phyloP scores from a whole-genome alignment of 202 grass and related monocot species.

The Cymbopogon flexuosus region DNA sequence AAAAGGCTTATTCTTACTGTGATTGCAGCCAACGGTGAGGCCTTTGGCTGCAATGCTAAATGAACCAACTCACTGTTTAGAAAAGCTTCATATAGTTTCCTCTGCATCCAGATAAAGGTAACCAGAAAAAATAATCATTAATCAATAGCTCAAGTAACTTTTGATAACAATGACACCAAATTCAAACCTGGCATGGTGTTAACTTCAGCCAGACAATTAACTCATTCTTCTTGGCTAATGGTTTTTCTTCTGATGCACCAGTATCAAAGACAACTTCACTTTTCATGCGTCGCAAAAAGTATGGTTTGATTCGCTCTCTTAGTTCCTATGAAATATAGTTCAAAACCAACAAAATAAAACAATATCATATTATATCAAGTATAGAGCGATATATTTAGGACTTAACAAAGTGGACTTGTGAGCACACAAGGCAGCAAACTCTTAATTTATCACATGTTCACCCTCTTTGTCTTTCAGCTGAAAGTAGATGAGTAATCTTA shows the following conservation, averaged over 20 bases:
- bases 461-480: background rate
- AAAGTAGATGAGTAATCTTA: background rate
- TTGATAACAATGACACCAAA: slow-evolving; percentile 24
- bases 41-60: slow-evolving; percentile 41
- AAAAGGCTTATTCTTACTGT: slow-evolving; percentile 48
- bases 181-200: slow-evolving; percentile 73
- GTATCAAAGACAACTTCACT: slow-evolving; percentile 67
- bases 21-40: slow-evolving; percentile 80
- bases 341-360: slow-evolving; percentile 5
- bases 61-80: slow-evolving; percentile 81
- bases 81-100: slow-evolving; percentile 95
- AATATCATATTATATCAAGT: slow-evolving; percentile 10
- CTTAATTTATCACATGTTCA: background rate
- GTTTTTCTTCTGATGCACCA: slow-evolving; percentile 34
- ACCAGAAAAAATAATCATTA: slow-evolving; percentile 7
- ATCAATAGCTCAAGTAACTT: slow-evolving; percentile 9
- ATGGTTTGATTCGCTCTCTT: slow-evolving; percentile 83
- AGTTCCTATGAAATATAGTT: slow-evolving; percentile 48
- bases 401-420: background rate
- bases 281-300: slow-evolving; percentile 82
- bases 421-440: slow-evolving; percentile 1
- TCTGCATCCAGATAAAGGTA: slow-evolving; percentile 51
- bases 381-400: background rate
- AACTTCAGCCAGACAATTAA: slow-evolving; percentile 90
- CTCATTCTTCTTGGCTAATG: slow-evolving; percentile 70